phyloP scores from a whole-genome alignment of 2,329 filamentous ascomycete species.

The Pseudocercospora ulei region DNA sequence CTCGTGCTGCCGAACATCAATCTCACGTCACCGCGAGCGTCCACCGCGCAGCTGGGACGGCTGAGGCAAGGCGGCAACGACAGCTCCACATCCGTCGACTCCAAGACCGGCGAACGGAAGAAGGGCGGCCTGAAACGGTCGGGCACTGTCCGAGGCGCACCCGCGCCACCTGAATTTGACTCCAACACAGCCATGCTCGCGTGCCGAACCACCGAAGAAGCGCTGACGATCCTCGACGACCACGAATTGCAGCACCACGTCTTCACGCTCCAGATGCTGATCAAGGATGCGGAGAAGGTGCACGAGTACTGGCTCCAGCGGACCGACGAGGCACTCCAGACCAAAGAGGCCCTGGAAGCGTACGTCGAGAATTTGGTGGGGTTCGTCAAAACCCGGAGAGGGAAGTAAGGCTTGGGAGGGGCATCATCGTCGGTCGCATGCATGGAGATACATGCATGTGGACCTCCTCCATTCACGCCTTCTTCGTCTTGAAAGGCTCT shows the following conservation, averaged over 20 bases:
- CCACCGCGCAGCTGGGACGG: slow-evolving; percentile 32
- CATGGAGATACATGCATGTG: no score
- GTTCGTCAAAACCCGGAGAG: slow-evolving; percentile 57
- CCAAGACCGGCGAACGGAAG: slow-evolving; percentile 26
- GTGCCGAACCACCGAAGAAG: slow-evolving; percentile 75
- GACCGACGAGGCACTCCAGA: slow-evolving; percentile 75
- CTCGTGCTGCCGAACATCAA: slow-evolving; percentile 76
- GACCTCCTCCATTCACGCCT: no score
- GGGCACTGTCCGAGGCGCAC: slow-evolving; percentile 48
- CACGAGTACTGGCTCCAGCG: slow-evolving; percentile 81
- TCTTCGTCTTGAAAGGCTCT: no score
- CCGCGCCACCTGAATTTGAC: slow-evolving; percentile 65
- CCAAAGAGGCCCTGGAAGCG: slow-evolving; percentile 87
- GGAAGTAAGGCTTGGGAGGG: no score
- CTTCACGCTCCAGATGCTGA: slow-evolving; percentile 56
- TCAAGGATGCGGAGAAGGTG: slow-evolving; percentile 62
- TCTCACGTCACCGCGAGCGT: slow-evolving; percentile 34
- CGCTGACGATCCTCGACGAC: slow-evolving; percentile 67
- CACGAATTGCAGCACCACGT: slow-evolving; percentile 66
- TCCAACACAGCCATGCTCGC: slow-evolving; percentile 66
- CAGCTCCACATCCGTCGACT: slow-evolving; percentile 30
- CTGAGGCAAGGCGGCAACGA: slow-evolving; percentile 33
- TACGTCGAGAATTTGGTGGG: slow-evolving; percentile 88
- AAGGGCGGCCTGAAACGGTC: slow-evolving; percentile 25
- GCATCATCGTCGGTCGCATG: no score